A percentile compares a stretch with the other conserved stretches of the same genome.
Conservation (phyloP, 768 basidiomycete genomes). For the Heimioporus sp. region DNA sequence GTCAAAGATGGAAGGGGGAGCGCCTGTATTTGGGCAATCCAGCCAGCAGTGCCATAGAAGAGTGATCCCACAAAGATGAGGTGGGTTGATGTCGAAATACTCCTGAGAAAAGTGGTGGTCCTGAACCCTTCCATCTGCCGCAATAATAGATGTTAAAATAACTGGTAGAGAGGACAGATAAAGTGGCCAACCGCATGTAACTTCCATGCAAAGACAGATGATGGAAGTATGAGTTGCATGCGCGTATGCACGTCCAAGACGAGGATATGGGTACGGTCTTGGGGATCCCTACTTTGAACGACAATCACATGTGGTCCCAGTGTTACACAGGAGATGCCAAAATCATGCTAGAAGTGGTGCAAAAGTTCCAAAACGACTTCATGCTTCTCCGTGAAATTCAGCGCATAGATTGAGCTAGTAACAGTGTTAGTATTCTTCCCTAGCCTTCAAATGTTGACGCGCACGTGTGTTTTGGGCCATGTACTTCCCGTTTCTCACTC, state of each 20-base stretch:
- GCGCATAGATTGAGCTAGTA: not conserved
- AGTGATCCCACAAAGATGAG: constrained; percentile 5
- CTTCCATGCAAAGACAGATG: not conserved
- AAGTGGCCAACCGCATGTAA: no score
- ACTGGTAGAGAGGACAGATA: not conserved
- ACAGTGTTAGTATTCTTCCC: not conserved
- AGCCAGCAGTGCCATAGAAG: not conserved
- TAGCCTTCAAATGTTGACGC: not conserved
- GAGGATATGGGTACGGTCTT: not conserved
- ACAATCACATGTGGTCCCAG: constrained; percentile 17
- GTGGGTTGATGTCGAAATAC: constrained; percentile 25
- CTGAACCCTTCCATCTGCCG: no score
- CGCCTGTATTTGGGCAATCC: constrained; percentile 11
- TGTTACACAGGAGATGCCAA: not conserved
- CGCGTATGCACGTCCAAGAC: constrained; percentile 14
- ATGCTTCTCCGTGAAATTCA: not conserved
- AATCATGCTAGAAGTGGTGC: constrained; percentile 6
- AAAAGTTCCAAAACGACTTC: constrained; percentile 13
- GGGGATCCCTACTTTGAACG: not conserved
- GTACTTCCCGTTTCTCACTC: not conserved
- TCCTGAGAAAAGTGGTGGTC: not conserved
- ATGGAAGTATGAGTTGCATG: constrained; percentile 3
- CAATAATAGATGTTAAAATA: not conserved
- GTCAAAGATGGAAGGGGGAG: constrained; percentile 5
- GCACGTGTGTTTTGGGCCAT: constrained; percentile 2